These are phyloP conservation scores for Nakazawaea anatomiae DNA, from an alignment of 805 yeast genomes.

Conservation along the genomic window DNA sequence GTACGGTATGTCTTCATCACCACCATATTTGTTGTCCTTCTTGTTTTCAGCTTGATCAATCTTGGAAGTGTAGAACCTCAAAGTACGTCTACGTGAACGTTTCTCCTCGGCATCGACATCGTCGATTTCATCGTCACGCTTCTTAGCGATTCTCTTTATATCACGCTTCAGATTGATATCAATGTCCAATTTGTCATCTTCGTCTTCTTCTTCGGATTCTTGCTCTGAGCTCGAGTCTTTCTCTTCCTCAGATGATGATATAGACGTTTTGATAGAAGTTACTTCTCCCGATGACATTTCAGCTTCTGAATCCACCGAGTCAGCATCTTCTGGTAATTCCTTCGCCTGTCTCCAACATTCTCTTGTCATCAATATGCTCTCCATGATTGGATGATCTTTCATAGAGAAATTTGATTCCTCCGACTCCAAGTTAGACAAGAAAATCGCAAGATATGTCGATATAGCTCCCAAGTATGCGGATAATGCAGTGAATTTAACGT, in stretches of 20 bases:
- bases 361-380: conserved; percentile 69
- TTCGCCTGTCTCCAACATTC: conserved; percentile 88
- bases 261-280: conserved; percentile 9
- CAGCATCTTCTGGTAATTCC: conserved; percentile 33
- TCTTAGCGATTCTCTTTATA: conserved; percentile 32
- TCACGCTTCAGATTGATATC: conserved; percentile 49
- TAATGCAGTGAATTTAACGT: conserved; percentile 62
- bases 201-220: conserved; percentile 12
- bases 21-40: conserved; percentile 54
- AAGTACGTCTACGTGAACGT: conserved; percentile 66
- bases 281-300: conserved; percentile 22
- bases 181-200: conserved; percentile 36
- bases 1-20: conserved; percentile 90
- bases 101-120: conserved; percentile 87
- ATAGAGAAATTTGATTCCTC: conserved; percentile 47
- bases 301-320: conserved; percentile 19
- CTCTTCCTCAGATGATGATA: conserved; percentile 18
- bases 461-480: conserved; percentile 76
- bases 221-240: conserved; percentile 14
- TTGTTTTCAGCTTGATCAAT: conserved; percentile 79
- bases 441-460: conserved; percentile 70
- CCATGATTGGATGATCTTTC: conserved; percentile 91
- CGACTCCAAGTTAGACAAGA: conserved; percentile 47
- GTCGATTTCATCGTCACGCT: conserved; percentile 60
- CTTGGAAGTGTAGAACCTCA: conserved; percentile 94